Base-by-base conservation (phyloP, 2,329 filamentous ascomycete species). In the Samsoniella hepiali region DNA sequence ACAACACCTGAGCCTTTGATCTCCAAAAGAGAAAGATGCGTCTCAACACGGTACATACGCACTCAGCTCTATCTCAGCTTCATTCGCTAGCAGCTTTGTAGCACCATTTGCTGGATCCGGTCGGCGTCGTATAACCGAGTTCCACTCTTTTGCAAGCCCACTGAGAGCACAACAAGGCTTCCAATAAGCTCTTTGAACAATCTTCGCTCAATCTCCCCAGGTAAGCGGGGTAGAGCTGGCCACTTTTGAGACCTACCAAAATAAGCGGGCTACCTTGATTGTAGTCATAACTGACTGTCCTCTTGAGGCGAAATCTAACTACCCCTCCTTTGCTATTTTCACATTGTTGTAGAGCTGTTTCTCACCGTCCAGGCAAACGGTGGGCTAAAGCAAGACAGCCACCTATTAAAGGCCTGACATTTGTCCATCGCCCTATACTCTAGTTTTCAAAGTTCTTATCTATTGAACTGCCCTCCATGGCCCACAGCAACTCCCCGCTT, bases 261-360 rank as follows among this genome's bases (percentile, higher is more conserved):
- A 49, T 49, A 49, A 49, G 45, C 45, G 45, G 45, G 45, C 45
- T 49, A 49, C 45, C 45, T 49, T 49, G 45, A 49, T 49, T 22
- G 45, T 49, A 49, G 45, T 49, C 45, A 49, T 27, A 49, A 49
- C 45, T 49, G 45, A 49, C 45, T 49, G 45, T 49, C n/a, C 45
- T 49, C 45, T 49, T 49, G 45, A 49, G 45, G 45, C 45, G 45
- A 49, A 49, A 49, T 49, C 45, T 29, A 49, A 49, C 45, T 49
- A 22, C 27, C 45, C 45, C 45, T 49, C 45, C 45, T 22, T 49
- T 49, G 45, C 45, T 49, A 49, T 22, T 49, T 49, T 49, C 45
- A 49, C 45, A 49, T 49, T 49, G 45, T 49, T 49, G 45, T 49
- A 49, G 45, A 49, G 45, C 45, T 49, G 7, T 49, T 49, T 22